Base-by-base conservation (phyloP, 2,329 filamentous ascomycete species). In the Colletotrichum echinochloae region DNA sequence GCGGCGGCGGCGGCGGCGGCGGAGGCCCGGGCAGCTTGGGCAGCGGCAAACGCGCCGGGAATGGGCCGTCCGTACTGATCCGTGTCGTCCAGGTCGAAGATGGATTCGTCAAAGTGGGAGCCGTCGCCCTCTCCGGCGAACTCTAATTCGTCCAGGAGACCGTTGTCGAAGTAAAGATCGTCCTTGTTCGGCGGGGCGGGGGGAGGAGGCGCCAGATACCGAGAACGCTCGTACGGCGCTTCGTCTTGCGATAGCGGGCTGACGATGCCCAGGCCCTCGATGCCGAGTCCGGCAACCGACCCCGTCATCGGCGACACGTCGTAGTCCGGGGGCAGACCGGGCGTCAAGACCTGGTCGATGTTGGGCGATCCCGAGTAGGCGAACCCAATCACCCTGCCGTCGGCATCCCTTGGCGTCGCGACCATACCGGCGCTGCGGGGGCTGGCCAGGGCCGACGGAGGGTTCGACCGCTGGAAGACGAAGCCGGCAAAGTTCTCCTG, bases 101-200 rank as follows among this genome's bases (percentile, higher is more conserved):
- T 86, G 7, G 90, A 91, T 77, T 94, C 92, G 71, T 94, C 91
- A 77, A 94, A 93, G 1, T 86, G 83, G 0, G 83, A 82, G 1
- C 84, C 84, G 35, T 91, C 87, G 23, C 84, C 85, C 68, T 86
- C 60, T 84, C 82, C 66, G 83, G 84, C 82, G 74, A 87, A 86
- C 49, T 83, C 81, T 8, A 81, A 76, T 73, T 82, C 81, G 52
- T 82, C 81, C 0, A 78, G 64, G 75, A 88, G 79, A 2, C 90
- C 90, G 75, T 90, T 89, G 72, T 92, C 90, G 75, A 91, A 94
- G 77, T 93, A 93, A 37, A 93, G 81, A 73, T 93, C 91, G 73
- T 91, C 89, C 35, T 62, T 60, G 39, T 46, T 51, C 12, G 46
- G 57, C 6, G 26, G 35, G 3, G 44, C 35, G 14, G 14, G 33